Conservation (phyloP, 1,284 basidiomycete genomes). For the Malassezia globosa region DNA sequence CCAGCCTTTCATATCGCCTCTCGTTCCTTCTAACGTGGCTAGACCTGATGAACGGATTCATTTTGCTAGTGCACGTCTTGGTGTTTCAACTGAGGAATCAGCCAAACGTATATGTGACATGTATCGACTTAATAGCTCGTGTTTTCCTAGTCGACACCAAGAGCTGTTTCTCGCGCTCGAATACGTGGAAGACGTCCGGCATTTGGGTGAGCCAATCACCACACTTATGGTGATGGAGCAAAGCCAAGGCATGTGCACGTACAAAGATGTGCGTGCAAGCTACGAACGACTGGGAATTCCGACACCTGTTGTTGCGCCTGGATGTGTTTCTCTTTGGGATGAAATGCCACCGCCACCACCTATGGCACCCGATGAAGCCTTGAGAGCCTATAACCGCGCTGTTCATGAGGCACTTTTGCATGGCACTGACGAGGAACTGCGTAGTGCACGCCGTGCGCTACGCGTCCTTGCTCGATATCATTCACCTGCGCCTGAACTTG, state of each 20-base stretch:
- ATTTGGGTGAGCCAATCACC: background rate
- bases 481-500: background rate
- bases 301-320: background rate
- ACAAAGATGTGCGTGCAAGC: slow-evolving; percentile 1
- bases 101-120: background rate
- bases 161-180: slow-evolving; percentile 8
- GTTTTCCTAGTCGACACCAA: slow-evolving; percentile 1
- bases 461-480: slow-evolving; percentile 1
- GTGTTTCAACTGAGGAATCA: background rate
- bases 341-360: background rate
- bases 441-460: background rate
- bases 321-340: background rate
- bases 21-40: background rate
- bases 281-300: slow-evolving; percentile 5
- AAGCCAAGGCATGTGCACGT: slow-evolving; percentile 8
- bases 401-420: slow-evolving; percentile 1
- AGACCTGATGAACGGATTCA: background rate
- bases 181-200: background rate
- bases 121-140: slow-evolving; percentile 7
- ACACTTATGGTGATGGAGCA: slow-evolving; percentile 8
- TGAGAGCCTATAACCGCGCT: slow-evolving; percentile 3
- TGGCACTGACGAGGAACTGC: slow-evolving; percentile 8
- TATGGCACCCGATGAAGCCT: background rate
- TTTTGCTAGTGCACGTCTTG: slow-evolving; percentile 4
- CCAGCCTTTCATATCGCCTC: background rate